phyloP scores from a whole-genome alignment of 2,329 filamentous ascomycete genomes.

The Paecilomyces fulvus region DNA sequence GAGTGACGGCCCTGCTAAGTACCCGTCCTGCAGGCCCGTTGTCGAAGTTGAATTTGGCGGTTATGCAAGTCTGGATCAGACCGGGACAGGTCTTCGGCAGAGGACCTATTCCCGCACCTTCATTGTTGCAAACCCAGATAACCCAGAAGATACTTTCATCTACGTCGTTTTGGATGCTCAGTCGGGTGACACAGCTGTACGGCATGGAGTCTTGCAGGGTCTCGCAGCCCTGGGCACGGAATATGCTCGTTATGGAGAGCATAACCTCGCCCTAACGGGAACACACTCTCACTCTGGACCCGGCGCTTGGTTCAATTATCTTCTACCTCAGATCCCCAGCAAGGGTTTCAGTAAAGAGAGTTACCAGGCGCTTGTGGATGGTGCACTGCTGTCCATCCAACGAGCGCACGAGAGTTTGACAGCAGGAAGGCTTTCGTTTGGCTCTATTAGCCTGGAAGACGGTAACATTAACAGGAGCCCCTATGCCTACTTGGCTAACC shows the following conservation, averaged over 20 bases:
- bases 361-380: conserved; percentile 81
- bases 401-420: conserved; percentile 66
- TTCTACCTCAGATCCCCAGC: conserved; percentile 83
- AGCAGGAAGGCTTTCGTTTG: conserved; percentile 63
- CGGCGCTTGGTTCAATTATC: conserved; percentile 88
- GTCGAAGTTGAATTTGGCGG: conserved; percentile 89
- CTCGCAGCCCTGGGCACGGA: conserved; percentile 60
- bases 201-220: conserved; percentile 75
- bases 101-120: conserved; percentile 84
- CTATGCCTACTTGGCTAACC: conserved; percentile 82
- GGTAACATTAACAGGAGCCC: conserved; percentile 85
- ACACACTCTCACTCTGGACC: conserved; percentile 91
- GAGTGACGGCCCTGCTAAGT: background rate
- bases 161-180: conserved; percentile 84
- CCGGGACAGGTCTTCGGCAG: conserved; percentile 77
- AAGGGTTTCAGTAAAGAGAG: conserved; percentile 79
- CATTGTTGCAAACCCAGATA: conserved; percentile 63
- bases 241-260: conserved; percentile 65
- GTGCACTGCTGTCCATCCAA: conserved; percentile 71
- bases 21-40: conserved; percentile 51
- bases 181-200: conserved; percentile 79
- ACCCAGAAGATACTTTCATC: conserved; percentile 64
- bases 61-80: conserved; percentile 77
- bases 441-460: conserved; percentile 59
- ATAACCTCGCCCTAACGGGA: conserved; percentile 82